Evolutionary conservation across 2,329 filamentous ascomycete species (phyloP).

Genomic region (Penicillium fuscoglaucum): DNA sequence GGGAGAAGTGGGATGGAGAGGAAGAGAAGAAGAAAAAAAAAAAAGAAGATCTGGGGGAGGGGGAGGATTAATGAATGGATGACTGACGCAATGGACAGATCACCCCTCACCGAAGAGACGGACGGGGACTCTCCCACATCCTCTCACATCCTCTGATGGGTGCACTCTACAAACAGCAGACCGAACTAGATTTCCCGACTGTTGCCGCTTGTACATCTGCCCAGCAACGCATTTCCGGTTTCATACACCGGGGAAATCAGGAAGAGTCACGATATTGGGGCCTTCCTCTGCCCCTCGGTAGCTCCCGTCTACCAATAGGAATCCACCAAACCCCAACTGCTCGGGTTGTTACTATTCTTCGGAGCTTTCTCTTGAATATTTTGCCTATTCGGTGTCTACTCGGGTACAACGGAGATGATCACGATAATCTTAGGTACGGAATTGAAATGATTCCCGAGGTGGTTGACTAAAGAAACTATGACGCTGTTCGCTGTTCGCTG

Average conservation of each 20-base stretch:
- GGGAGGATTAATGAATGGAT: slow-evolving; percentile 32
- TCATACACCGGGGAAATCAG: slow-evolving; percentile 48
- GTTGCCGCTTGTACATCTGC: slow-evolving; percentile 32
- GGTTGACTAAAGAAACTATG: slow-evolving; percentile 4
- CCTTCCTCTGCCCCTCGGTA: slow-evolving; percentile 27
- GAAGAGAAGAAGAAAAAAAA: slow-evolving; percentile 4
- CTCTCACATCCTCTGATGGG: not conserved
- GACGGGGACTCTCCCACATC: slow-evolving; percentile 25
- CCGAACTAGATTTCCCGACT: slow-evolving; percentile 26
- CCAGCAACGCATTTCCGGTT: slow-evolving; percentile 41
- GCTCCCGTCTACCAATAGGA: slow-evolving; percentile 35
- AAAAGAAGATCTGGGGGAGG: slow-evolving; percentile 29
- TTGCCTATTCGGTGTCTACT: slow-evolving; percentile 29
- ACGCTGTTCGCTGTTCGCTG: not conserved
- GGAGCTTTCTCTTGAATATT: slow-evolving; percentile 32
- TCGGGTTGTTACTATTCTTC: slow-evolving; percentile 27
- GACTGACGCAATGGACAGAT: slow-evolving; percentile 38
- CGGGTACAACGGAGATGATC: slow-evolving; percentile 9
- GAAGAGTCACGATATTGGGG: slow-evolving; percentile 39
- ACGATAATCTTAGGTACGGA: slow-evolving; percentile 10
- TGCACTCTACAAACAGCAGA: slow-evolving; percentile 11
- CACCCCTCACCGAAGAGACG: slow-evolving; percentile 33
- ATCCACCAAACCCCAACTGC: slow-evolving; percentile 10
- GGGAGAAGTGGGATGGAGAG: slow-evolving; percentile 7
- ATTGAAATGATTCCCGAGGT: slow-evolving; percentile 1